Percentiles rank a stretch among this genome's conserved stretches.
Conservation (phyloP, 1,284 basidiomycete genomes). For the Leccinum angustisporum region DNA sequence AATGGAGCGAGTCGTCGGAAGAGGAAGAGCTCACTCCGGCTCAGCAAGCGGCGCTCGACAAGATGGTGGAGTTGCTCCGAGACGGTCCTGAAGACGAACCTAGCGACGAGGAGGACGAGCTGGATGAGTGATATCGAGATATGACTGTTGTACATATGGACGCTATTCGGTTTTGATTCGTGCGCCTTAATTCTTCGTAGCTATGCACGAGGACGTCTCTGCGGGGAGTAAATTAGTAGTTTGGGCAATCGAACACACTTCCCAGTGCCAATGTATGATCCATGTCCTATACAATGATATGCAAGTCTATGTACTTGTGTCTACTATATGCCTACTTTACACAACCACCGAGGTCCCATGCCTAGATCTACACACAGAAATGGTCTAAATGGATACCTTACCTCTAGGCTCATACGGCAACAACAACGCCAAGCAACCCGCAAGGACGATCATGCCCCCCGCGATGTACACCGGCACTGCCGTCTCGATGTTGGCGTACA, state of each 20-base stretch:
- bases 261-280: too few species aligned
- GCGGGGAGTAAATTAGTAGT: not conserved
- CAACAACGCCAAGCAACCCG: slow-evolving; percentile 62
- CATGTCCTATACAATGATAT: not conserved
- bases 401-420: slow-evolving; percentile 77
- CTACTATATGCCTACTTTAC: not conserved
- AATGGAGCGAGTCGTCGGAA: slow-evolving; percentile 26
- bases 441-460: slow-evolving; percentile 66
- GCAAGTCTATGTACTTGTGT: not conserved
- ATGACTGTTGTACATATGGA: not conserved
- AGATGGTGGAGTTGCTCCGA: slow-evolving; percentile 61
- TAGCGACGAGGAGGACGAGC: slow-evolving; percentile 41
- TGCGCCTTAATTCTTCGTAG: not conserved
- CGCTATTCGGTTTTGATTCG: not conserved
- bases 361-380: not conserved
- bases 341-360: not conserved
- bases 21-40: slow-evolving; percentile 50
- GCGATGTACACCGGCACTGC: slow-evolving; percentile 77
- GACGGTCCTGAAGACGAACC: slow-evolving; percentile 45
- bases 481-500: slow-evolving; percentile 66
- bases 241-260: not conserved
- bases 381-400: slow-evolving; percentile 55
- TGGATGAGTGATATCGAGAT: slow-evolving; percentile 33
- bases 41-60: slow-evolving; percentile 56
- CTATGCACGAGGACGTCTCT: not conserved